Percentiles rank a stretch among this genome's conserved stretches.
Evolutionary conservation across 805 yeast species (phyloP).

Genomic region (Saccharomycopsis babjevae): DNA sequence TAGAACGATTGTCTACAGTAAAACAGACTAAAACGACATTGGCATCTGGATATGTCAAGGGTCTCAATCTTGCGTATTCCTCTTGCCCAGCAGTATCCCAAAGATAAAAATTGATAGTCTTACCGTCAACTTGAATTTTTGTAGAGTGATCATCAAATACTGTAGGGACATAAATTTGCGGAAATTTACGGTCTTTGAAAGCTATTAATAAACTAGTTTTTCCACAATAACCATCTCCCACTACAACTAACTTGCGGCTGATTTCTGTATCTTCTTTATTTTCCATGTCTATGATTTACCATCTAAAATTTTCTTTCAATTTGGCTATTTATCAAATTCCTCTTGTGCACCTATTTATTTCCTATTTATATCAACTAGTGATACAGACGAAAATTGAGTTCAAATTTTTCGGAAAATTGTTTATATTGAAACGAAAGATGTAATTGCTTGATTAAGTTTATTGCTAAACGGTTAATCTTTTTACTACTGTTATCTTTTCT

Average conservation of each 20-base stretch:
- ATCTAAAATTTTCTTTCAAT: not conserved
- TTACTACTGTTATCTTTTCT: too few relatives aligned
- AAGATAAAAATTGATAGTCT: constrained; percentile 40
- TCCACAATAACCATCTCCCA: constrained; percentile 45
- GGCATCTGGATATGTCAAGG: constrained; percentile 50
- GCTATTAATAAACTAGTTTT: constrained; percentile 50
- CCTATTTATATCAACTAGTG: too few relatives aligned
- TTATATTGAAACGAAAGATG: too few relatives aligned
- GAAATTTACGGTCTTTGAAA: constrained; percentile 51
- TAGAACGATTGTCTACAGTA: constrained; percentile 44
- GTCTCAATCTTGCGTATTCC: constrained; percentile 53
- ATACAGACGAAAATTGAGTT: too few relatives aligned
- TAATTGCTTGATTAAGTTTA: too few relatives aligned
- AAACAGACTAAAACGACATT: constrained; percentile 50
- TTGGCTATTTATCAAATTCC: too few relatives aligned
- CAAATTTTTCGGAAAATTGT: too few relatives aligned
- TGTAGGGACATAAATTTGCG: constrained; percentile 57
- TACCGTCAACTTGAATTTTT: constrained; percentile 46
- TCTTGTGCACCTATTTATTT: too few relatives aligned
- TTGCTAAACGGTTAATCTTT: too few relatives aligned
- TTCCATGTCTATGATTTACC: not conserved
- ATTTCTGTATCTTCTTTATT: not conserved
- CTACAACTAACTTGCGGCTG: constrained; percentile 35
- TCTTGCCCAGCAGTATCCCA: constrained; percentile 65
- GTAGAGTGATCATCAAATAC: constrained; percentile 55